Base-by-base conservation (phyloP, 148 eudicot genomes). In the Pouteria glomerata region DNA sequence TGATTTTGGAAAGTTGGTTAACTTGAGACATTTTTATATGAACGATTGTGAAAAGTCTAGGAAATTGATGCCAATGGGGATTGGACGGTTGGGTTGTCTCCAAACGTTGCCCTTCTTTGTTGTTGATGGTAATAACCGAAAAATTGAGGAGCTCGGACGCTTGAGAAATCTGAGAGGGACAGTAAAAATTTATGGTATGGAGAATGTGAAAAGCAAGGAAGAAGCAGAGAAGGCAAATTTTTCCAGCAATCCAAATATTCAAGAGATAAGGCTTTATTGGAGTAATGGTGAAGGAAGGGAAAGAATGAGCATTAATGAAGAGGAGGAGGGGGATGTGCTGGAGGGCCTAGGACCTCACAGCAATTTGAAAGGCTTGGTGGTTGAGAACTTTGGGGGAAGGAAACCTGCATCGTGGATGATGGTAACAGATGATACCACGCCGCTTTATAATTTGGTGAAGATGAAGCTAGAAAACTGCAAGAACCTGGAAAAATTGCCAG, bases 11-110 rank as follows among this genome's bases (percentile, higher is more conserved):
- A 55, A 35, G 24, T 70, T 70, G 35, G 19, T 69, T 18, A 69
- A 12, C 48, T 34, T 69, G 73, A 69, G 73, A 55, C 73, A 69
- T 69, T 13, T 69, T 21, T 35, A 23, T 13, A 15, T 34, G 31
- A 8, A 35, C 18, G 35, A 3, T 26, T 10, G 8, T 0, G 6
- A 29, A 12, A 21, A 21, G 8, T 18, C 6, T 53, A 6, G 41
- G 51, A 47, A 15, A 8, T 24, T 35, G 33, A 51, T 2, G 42
- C 29, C 63, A 8, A 30, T 5, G 30, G 23, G n/a, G 33, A 70
- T 53, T 13, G 58, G 73, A 18, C 23, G 37, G 10, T 35, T 69
- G 21, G 35, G 34, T 13, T 33, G 6, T 37, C 61, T 69, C 35
- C 60, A 55, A 6, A 52, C 73, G 0, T n/a, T 69, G 6, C 31